Base-by-base conservation (phyloP, 139 green algal species). In the Diplosphaera chodatii region DNA sequence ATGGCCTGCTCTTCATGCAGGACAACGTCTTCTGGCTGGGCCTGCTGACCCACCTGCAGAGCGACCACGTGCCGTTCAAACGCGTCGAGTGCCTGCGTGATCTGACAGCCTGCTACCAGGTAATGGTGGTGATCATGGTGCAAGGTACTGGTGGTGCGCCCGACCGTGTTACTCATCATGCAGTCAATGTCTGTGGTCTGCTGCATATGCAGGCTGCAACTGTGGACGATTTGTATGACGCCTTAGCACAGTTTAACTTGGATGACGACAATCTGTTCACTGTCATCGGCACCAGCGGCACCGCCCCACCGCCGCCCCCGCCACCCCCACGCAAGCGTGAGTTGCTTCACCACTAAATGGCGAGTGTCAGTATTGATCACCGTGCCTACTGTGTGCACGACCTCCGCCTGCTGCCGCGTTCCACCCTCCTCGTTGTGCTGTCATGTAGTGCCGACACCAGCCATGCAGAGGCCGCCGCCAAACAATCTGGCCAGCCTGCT, bases 11-110 rank as follows among this genome's bases (percentile, higher is more conserved):
- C n/a, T 29, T 1, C 40, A 1, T 40, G 75, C 80, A 92, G 80
- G 83, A 92, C 74, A 98, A 97, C 77, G 64, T 74, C 63, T 97
- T 98, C 82, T 96, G 91, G 88, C 78, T 98, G 68, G 88, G 87
- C 32, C 83, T 98, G 69, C 80, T 98, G 28, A 97, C 94, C 13
- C 94, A 98, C 88, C 76, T 97, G 74, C 93, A 97, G 84, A 67
- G 68, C 28, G 72, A 81, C 40, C 41, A 74, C 25, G 93, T 98
- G 74, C 91, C 91, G 3, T 76, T 86, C 63, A 97, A 97, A 83
- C 82, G 40, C n/a, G 64, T 94, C n/a, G 80, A 90, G 31, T 93
- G 86, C 78, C 81, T 99, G 67, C 75, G 89, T 22, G 94, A 99
- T 86, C 82, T 98, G 75, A 77, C 77, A 22, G 64, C 75, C 10